Evolutionary conservation across 2,329 filamentous ascomycete species (phyloP).

Genomic region (Paecilomyces formosus): DNA sequence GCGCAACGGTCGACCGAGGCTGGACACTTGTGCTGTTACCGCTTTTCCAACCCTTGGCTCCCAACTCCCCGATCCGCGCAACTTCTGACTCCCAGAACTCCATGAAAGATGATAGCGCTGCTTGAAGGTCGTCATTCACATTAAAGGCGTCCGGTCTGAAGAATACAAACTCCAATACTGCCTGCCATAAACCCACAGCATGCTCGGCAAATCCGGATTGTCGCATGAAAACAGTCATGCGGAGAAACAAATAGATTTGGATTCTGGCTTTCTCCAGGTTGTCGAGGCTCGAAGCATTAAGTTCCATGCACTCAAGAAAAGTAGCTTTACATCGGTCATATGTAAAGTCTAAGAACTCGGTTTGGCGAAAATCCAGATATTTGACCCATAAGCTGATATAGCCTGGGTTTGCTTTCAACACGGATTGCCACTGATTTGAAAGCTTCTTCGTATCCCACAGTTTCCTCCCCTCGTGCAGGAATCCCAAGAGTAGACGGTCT

Average conservation of each 20-base stretch:
- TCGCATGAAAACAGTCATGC: slow-evolving; percentile 64
- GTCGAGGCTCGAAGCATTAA: slow-evolving; percentile 20
- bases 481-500: slow-evolving; percentile 56
- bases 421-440: slow-evolving; percentile 57
- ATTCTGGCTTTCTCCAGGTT: slow-evolving; percentile 24
- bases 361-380: slow-evolving; percentile 65
- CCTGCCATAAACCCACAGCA: slow-evolving; percentile 76
- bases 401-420: slow-evolving; percentile 48
- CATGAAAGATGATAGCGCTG: slow-evolving; percentile 43
- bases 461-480: slow-evolving; percentile 67
- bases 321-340: slow-evolving; percentile 58
- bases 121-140: slow-evolving; percentile 4
- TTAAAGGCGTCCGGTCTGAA: slow-evolving; percentile 43
- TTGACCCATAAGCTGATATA: slow-evolving; percentile 64
- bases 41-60: slow-evolving; percentile 61
- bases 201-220: slow-evolving; percentile 74
- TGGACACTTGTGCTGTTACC: slow-evolving; percentile 23
- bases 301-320: slow-evolving; percentile 51
- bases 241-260: slow-evolving; percentile 64
- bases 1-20: slow-evolving; percentile 18
- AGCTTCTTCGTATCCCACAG: slow-evolving; percentile 63
- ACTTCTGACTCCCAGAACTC: slow-evolving; percentile 85
- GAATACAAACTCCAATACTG: slow-evolving; percentile 64
- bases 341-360: slow-evolving; percentile 57
- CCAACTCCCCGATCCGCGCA: slow-evolving; percentile 66